Percentiles rank a stretch among this genome's conserved stretches.
phyloP scores from a whole-genome alignment of 2,329 filamentous ascomycete genomes.

The Xylariaceae sp. region DNA sequence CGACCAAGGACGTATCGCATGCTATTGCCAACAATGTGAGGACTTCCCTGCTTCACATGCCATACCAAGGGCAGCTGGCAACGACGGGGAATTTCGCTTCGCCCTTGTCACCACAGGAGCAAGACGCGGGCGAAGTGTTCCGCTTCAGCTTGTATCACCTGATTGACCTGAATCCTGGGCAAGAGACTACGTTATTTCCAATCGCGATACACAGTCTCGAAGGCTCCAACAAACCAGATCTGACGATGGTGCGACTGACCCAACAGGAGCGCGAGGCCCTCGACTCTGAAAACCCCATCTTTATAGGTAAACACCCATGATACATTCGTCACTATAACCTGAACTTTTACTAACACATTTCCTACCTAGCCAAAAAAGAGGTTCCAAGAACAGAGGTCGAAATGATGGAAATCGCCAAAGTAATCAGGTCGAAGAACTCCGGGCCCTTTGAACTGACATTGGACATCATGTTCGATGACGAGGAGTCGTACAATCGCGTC shows the following conservation, averaged over 20 bases:
- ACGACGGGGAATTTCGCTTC: constrained; percentile 35
- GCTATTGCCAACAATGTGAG: constrained; percentile 10
- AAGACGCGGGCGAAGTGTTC: constrained; percentile 25
- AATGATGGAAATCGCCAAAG: constrained; percentile 23
- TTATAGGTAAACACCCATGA: background rate
- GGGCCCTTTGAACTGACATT: constrained; percentile 39
- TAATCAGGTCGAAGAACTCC: constrained; percentile 35
- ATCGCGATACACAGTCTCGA: constrained; percentile 1
- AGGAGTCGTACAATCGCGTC: constrained; percentile 23
- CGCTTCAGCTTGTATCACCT: constrained; percentile 34
- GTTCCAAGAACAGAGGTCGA: background rate
- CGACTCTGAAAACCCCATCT: background rate
- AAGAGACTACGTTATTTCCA: constrained; percentile 6
- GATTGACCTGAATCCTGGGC: constrained; percentile 18
- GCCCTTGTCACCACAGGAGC: constrained; percentile 28
- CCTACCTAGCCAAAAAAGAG: background rate
- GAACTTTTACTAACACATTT: background rate
- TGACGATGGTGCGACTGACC: constrained; percentile 1
- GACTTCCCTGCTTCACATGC: constrained; percentile 24
- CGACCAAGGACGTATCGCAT: constrained; percentile 26
- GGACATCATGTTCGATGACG: constrained; percentile 34
- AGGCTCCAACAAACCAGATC: background rate
- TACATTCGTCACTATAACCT: background rate
- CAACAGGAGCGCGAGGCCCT: constrained; percentile 3
- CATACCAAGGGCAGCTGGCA: constrained; percentile 33